These are phyloP conservation scores for Colletotrichum gigasporum DNA, from an alignment of 2,329 filamentous ascomycete genomes.

Conservation along the genomic window DNA sequence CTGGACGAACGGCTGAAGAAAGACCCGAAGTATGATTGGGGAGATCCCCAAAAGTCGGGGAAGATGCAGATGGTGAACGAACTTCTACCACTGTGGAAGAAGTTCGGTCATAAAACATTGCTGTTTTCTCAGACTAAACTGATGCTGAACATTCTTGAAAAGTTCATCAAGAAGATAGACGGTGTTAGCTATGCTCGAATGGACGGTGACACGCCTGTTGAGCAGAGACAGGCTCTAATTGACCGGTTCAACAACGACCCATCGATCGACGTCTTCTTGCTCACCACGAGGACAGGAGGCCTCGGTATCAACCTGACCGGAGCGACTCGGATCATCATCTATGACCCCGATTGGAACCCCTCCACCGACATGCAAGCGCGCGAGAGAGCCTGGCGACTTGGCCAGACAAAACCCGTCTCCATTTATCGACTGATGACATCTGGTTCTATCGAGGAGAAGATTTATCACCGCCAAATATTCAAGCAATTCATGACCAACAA, in stretches of 20 bases:
- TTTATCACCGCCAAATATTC: slow-evolving; percentile 98
- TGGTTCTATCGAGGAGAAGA: slow-evolving; percentile 98
- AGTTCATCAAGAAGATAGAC: slow-evolving; percentile 74
- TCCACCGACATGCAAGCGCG: slow-evolving; percentile 96
- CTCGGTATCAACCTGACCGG: slow-evolving; percentile 94
- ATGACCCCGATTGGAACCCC: slow-evolving; percentile 98
- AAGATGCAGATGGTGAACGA: slow-evolving; percentile 97
- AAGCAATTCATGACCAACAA: slow-evolving; percentile 99
- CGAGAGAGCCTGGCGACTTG: slow-evolving; percentile 93
- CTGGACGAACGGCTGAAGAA: slow-evolving; percentile 67
- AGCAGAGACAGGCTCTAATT: slow-evolving; percentile 87
- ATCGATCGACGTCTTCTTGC: slow-evolving; percentile 84
- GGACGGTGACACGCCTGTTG: slow-evolving; percentile 92
- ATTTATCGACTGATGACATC: slow-evolving; percentile 99
- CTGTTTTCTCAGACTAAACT: slow-evolving; percentile 93
- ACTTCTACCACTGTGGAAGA: slow-evolving; percentile 87
- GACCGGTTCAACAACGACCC: slow-evolving; percentile 91
- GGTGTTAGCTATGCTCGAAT: slow-evolving; percentile 84
- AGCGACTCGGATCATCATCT: slow-evolving; percentile 95
- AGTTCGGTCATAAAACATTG: slow-evolving; percentile 89
- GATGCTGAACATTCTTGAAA: slow-evolving; percentile 94
- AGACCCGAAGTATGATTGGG: slow-evolving; percentile 79
- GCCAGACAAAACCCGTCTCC: slow-evolving; percentile 93
- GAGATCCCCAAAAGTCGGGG: slow-evolving; percentile 80
- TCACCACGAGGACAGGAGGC: slow-evolving; percentile 96